A percentile compares a stretch with the other conserved stretches of the same genome.
These are phyloP conservation scores for Atkinsonella hypoxylon DNA, from an alignment of 2,329 filamentous ascomycete genomes.

Conservation along the genomic window DNA sequence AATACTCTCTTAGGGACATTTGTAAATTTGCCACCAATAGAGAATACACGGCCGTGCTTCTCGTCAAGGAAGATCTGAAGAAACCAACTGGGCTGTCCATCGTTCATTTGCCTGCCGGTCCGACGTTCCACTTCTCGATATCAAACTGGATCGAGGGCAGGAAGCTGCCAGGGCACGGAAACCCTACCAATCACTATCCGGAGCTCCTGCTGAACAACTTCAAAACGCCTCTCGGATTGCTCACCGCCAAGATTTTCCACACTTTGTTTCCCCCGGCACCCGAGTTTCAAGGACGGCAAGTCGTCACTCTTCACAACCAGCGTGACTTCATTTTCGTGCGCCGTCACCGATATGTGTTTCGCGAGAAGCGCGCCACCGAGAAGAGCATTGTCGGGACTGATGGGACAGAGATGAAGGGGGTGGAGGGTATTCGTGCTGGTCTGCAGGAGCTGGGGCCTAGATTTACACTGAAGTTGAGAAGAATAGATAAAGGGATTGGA, in stretches of 20 bases:
- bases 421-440: constrained; percentile 74
- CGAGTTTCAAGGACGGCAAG: constrained; percentile 75
- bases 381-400: constrained; percentile 75
- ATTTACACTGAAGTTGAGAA: constrained; percentile 68
- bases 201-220: constrained; percentile 92
- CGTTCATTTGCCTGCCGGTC: constrained; percentile 70
- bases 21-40: constrained; percentile 71
- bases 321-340: constrained; percentile 93
- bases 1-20: constrained; percentile 88
- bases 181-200: constrained; percentile 79
- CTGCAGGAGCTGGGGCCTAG: constrained; percentile 78
- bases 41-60: constrained; percentile 70
- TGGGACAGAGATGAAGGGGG: constrained; percentile 72
- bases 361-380: constrained; percentile 76
- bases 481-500: constrained; percentile 81
- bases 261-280: constrained; percentile 55
- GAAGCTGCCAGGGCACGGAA: constrained; percentile 77
- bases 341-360: constrained; percentile 82
- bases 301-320: constrained; percentile 88
- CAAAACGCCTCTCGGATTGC: constrained; percentile 77
- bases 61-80: constrained; percentile 85
- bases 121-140: constrained; percentile 86
- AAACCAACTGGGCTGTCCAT: constrained; percentile 71
- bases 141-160: constrained; percentile 84
- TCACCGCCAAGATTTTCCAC: constrained; percentile 73